Percentiles rank a stretch among this genome's conserved stretches.
phyloP scores from a whole-genome alignment of 352 stramenopile species.

The Peronospora farinosa region DNA sequence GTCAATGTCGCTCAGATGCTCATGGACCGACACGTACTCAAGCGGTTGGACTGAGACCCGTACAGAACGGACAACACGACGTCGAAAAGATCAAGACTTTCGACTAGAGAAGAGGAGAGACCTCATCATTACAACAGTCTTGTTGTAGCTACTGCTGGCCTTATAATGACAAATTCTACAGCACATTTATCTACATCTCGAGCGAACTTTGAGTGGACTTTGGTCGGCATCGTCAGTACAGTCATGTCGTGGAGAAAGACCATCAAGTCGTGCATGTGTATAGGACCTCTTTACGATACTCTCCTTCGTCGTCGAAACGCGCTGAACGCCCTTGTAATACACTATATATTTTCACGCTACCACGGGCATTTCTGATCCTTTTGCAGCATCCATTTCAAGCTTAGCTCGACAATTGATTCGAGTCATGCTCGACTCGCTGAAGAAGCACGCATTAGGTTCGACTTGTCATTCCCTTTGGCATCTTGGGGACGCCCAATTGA shows the following conservation, averaged over 20 bases:
- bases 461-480: background rate
- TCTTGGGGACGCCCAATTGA: too few relatives aligned
- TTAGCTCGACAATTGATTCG: background rate
- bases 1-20: constrained; percentile 45
- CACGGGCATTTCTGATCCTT: background rate
- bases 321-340: too few relatives aligned
- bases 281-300: too few relatives aligned
- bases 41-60: constrained; percentile 24
- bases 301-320: too few relatives aligned
- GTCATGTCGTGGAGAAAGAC: too few relatives aligned
- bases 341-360: too few relatives aligned
- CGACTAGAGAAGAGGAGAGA: background rate
- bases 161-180: constrained; percentile 12
- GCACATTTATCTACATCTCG: background rate
- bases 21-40: constrained; percentile 53
- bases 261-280: too few relatives aligned
- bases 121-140: background rate
- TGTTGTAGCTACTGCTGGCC: constrained; percentile 17
- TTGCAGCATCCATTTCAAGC: background rate
- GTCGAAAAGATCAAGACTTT: constrained; percentile 16
- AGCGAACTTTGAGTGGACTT: background rate
- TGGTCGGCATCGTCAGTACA: constrained; percentile 10
- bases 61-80: constrained; percentile 21
- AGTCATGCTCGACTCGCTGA: constrained; percentile 23
- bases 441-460: constrained; percentile 33